phyloP scores from a whole-genome alignment of 345 rosid genomes.

The Salix purpurea region DNA sequence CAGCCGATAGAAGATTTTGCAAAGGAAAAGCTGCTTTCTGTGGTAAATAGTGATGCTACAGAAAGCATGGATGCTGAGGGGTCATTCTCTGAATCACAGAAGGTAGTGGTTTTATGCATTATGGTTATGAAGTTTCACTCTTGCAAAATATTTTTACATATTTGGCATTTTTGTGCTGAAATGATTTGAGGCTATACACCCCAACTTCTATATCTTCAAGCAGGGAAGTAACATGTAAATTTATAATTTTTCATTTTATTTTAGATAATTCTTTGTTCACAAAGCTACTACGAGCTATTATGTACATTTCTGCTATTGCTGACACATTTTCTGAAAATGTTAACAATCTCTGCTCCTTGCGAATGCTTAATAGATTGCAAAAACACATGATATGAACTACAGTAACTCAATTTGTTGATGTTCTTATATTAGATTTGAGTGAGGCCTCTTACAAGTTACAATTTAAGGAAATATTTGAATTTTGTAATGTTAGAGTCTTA shows the following conservation, averaged over 20 bases:
- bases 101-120: slow-evolving; percentile 44
- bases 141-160: not conserved
- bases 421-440: too few species aligned
- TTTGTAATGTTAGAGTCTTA: too few species aligned
- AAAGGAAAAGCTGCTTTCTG: slow-evolving; percentile 58
- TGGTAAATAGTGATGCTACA: slow-evolving; percentile 33
- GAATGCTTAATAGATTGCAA: too few species aligned
- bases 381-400: too few species aligned
- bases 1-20: slow-evolving; percentile 89
- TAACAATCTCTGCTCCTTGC: too few species aligned
- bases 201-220: not conserved
- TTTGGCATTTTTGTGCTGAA: not conserved
- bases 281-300: not conserved
- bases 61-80: slow-evolving; percentile 46
- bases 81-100: slow-evolving; percentile 33
- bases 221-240: not conserved
- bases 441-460: too few species aligned
- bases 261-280: not conserved
- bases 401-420: too few species aligned
- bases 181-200: too few species aligned
- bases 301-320: not conserved
- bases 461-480: too few species aligned
- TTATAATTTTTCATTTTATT: not conserved
- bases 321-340: too few species aligned
- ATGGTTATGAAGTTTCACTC: not conserved